Base-by-base conservation (phyloP, 768 basidiomycete species). In the Mycena haematopus region DNA sequence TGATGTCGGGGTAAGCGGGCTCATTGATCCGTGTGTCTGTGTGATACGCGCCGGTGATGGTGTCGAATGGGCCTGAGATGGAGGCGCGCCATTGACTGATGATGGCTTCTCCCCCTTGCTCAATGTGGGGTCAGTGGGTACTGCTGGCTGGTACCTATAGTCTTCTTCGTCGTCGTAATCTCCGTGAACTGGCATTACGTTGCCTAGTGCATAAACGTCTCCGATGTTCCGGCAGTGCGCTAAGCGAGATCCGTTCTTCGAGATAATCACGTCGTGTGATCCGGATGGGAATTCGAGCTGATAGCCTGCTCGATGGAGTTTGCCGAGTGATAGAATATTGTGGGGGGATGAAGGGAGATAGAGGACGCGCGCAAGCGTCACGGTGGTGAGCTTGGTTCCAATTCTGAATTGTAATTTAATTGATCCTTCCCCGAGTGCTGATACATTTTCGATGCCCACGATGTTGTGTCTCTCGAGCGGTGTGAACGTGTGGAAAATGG, bases 331-430 rank as follows among this genome's bases (percentile, higher is more conserved):
- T 21, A 57, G 2, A 14, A 57, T 31, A 31, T 57, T 57, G 24
- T 57, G 22, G n/a, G 56, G 56, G 46, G 56, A 57, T 47, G 45
- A 21, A 21, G 56, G 56, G 56, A 57, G 45, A 27, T 57, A 57
- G 19, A 57, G 56, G 8, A 49, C 56, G 31, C 56, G 54, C 5
- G 31, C 27, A 3, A 50, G 29, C 2, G 10, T 8, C 19, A 50
- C 49, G 6, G 15, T 31, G 15, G 27, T 50, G 27, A 1, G 2
- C n/a, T 19, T 14, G 29, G 49, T 3, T 7, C 29, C 49, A 3
- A 50, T n/a, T 3, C 9, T 8, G 24, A 50, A 50, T 50, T 3
- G 4, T 6, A 50, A n/a, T n/a, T 29, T 50, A 1, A 50, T 27
- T 1, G 49, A 19, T 6, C 49, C 49, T 7, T 31, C 2, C 19